phyloP scores from a whole-genome alignment of 805 yeast genomes.

The Isabelozyma gotoi region DNA sequence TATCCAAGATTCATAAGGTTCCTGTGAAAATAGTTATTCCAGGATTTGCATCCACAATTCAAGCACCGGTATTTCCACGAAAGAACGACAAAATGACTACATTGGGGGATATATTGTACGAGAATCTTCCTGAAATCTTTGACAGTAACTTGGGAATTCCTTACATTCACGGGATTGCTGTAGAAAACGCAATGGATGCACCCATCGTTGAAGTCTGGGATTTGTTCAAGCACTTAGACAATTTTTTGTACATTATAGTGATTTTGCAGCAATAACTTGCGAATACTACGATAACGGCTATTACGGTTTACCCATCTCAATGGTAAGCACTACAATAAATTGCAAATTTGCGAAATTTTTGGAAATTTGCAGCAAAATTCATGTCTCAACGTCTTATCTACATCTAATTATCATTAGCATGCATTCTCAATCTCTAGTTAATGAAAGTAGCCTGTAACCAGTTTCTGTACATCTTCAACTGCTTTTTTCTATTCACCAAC shows the following conservation, averaged over 20 bases:
- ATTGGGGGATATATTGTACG: slow-evolving; percentile 10
- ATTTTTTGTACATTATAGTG: slow-evolving; percentile 34
- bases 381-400: no score
- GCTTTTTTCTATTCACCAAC: slow-evolving; percentile 87
- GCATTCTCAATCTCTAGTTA: no score
- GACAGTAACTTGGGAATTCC: slow-evolving; percentile 7
- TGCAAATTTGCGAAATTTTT: background rate
- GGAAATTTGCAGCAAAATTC: no score
- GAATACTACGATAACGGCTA: background rate
- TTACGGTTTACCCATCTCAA: no score
- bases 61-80: slow-evolving; percentile 17
- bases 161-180: slow-evolving; percentile 33
- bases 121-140: slow-evolving; percentile 12
- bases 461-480: slow-evolving; percentile 91
- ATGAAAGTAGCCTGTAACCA: slow-evolving; percentile 78
- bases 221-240: slow-evolving; percentile 33
- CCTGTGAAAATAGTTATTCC: slow-evolving; percentile 52
- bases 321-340: background rate
- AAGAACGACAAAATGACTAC: slow-evolving; percentile 6
- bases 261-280: slow-evolving; percentile 1
- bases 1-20: slow-evolving; percentile 28
- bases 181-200: slow-evolving; percentile 12
- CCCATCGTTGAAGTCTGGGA: slow-evolving; percentile 30
- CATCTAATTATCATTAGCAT: no score
- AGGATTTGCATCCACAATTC: slow-evolving; percentile 33